Conservation (phyloP, 2,329 filamentous ascomycete species). For the Aspergillus flavus region DNA sequence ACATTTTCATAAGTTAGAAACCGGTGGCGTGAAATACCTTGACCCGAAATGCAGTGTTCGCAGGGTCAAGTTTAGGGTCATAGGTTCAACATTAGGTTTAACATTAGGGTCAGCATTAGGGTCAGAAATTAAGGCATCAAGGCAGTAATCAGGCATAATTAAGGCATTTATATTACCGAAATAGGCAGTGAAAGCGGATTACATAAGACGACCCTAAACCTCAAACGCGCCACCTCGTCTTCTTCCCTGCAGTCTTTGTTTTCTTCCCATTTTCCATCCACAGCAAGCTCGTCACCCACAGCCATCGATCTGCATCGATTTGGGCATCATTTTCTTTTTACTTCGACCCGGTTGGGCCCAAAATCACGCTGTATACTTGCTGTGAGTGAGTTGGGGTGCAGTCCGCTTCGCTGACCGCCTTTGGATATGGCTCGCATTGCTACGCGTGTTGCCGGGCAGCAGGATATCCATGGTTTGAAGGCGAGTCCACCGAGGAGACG, state of each 20-base stretch:
- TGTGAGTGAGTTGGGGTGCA: not conserved
- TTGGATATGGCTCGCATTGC: not conserved
- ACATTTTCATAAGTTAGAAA: too few species aligned
- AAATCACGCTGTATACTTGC: not conserved
- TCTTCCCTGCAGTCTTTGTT: not conserved
- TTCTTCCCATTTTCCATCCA: not conserved
- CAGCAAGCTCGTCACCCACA: not conserved
- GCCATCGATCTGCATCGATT: not conserved
- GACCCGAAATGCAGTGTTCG: too few species aligned
- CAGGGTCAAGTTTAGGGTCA: too few species aligned
- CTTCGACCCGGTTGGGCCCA: not conserved
- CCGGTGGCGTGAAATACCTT: too few species aligned
- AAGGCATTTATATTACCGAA: too few species aligned
- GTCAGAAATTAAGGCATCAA: not conserved
- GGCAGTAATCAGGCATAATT: not conserved
- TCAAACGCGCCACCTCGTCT: not conserved
- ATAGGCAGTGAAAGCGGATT: not conserved
- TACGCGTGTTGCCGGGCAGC: not conserved
- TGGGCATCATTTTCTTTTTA: not conserved
- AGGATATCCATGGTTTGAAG: not conserved
- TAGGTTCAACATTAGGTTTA: too few species aligned
- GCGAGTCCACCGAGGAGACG: slow-evolving; percentile 22
- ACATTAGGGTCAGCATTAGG: not conserved
- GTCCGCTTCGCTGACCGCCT: slow-evolving; percentile 3
- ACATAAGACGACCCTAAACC: slow-evolving; percentile 1